Percentiles rank a stretch among this genome's conserved stretches.
These are phyloP conservation scores for Oryza nivara DNA, from an alignment of 176 grass and related monocot species.

Conservation along the genomic window DNA sequence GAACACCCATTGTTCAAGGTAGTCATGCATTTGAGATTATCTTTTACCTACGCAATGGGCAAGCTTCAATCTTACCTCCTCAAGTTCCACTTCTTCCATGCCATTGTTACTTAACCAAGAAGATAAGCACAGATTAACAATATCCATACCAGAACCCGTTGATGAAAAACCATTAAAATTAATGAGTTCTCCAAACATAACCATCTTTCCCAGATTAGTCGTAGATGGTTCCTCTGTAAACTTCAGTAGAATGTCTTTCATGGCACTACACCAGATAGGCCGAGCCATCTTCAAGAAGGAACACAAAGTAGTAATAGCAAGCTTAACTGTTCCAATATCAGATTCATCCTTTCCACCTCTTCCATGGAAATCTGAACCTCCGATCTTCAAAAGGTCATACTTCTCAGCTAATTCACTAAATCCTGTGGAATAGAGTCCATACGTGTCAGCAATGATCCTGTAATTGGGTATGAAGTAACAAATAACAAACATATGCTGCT, in stretches of 20 bases:
- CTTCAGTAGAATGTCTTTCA: constrained; percentile 71
- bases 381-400: constrained; percentile 79
- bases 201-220: constrained; percentile 63
- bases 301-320: constrained; percentile 65
- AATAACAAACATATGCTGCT: constrained; percentile 28
- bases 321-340: constrained; percentile 72
- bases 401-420: constrained; percentile 83
- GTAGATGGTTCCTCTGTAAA: constrained; percentile 70
- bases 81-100: constrained; percentile 62
- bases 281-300: constrained; percentile 77
- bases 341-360: constrained; percentile 79
- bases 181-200: constrained; percentile 60
- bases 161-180: constrained; percentile 35
- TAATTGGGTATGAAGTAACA: constrained; percentile 17
- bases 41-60: constrained; percentile 33
- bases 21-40: constrained; percentile 37
- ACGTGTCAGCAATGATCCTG: background rate
- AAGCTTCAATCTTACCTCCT: constrained; percentile 68
- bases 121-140: constrained; percentile 67
- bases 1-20: constrained; percentile 38
- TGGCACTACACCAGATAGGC: constrained; percentile 77
- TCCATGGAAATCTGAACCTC: constrained; percentile 98
- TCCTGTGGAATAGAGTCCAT: constrained; percentile 41
- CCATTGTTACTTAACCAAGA: constrained; percentile 76
- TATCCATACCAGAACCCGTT: constrained; percentile 43